These are phyloP conservation scores for Torulaspora quercuum DNA, from an alignment of 805 yeast genomes.

Conservation along the genomic window DNA sequence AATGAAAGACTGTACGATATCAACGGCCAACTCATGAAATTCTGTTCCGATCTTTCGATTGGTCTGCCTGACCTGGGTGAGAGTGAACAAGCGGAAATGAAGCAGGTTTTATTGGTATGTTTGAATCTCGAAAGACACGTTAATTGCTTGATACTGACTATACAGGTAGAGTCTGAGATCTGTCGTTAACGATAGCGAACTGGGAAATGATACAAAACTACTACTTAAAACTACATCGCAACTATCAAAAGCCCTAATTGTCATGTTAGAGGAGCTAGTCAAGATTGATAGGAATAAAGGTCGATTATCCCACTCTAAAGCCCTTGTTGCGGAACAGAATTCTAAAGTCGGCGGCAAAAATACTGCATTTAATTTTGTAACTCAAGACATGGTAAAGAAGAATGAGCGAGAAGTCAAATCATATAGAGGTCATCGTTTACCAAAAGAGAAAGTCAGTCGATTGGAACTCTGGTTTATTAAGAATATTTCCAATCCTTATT, in stretches of 20 bases:
- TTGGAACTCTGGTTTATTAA: conserved; percentile 22
- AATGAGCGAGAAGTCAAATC: conserved; percentile 10
- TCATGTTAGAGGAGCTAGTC: conserved; percentile 7
- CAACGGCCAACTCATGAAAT: no score
- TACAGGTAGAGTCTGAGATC: background rate
- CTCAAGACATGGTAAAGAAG: conserved; percentile 18
- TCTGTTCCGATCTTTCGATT: no score
- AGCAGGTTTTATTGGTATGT: conserved; percentile 5
- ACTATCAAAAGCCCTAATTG: conserved; percentile 11
- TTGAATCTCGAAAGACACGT: background rate
- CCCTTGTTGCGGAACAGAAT: background rate
- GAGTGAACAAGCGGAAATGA: no score
- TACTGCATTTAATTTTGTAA: conserved; percentile 17
- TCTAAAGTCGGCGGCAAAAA: background rate
- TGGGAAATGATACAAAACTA: conserved; percentile 10
- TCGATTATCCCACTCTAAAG: background rate
- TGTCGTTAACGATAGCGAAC: background rate
- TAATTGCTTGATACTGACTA: background rate
- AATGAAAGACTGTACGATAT: no score
- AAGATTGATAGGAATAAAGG: background rate
- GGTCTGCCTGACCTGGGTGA: no score
- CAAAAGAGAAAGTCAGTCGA: conserved; percentile 14
- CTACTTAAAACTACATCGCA: conserved; percentile 15
- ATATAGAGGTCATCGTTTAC: conserved; percentile 24
- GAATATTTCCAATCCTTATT: conserved; percentile 22